Evolutionary conservation across 2,329 filamentous ascomycete genomes (phyloP).

Genomic region (Hymenotorrendiella dingleyae): DNA sequence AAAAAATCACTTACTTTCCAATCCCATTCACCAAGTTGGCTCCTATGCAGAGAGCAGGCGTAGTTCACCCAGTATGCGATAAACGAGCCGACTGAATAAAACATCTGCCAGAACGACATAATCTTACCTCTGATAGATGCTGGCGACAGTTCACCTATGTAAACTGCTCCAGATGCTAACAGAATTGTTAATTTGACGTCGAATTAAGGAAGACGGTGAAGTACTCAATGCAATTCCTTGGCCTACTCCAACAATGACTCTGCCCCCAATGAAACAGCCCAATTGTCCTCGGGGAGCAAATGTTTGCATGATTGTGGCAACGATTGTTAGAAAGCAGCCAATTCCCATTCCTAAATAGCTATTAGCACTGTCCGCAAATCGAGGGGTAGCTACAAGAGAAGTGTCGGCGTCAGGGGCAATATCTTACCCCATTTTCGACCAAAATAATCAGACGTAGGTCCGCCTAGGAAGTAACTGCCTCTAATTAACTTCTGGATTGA

Average conservation of each 20-base stretch:
- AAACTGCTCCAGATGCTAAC: conserved; percentile 59
- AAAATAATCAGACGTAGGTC: conserved; percentile 52
- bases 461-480: conserved; percentile 57
- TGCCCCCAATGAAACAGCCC: conserved; percentile 61
- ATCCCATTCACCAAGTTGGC: conserved; percentile 60
- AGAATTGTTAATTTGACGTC: neutral
- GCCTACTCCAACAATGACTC: conserved; percentile 63
- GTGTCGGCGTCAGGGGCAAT: no score
- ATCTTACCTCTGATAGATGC: conserved; percentile 59
- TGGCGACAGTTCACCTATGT: conserved; percentile 64
- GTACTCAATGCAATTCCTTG: conserved; percentile 61
- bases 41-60: conserved; percentile 49
- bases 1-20: conserved; percentile 47
- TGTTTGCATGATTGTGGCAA: conserved; percentile 63
- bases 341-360: no score
- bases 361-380: no score
- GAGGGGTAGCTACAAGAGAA: no score
- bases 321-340: conserved; percentile 59
- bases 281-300: conserved; percentile 56
- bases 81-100: conserved; percentile 60
- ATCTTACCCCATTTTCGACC: conserved; percentile 58
- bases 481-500: neutral
- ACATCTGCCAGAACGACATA: conserved; percentile 66
- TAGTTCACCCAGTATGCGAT: conserved; percentile 63
- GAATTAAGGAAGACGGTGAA: conserved; percentile 12